Evolutionary conservation across 2,329 filamentous ascomycete species (phyloP), one percentile per base, ranked within the genome.

Genomic region (Fusarium nodosum): DNA sequence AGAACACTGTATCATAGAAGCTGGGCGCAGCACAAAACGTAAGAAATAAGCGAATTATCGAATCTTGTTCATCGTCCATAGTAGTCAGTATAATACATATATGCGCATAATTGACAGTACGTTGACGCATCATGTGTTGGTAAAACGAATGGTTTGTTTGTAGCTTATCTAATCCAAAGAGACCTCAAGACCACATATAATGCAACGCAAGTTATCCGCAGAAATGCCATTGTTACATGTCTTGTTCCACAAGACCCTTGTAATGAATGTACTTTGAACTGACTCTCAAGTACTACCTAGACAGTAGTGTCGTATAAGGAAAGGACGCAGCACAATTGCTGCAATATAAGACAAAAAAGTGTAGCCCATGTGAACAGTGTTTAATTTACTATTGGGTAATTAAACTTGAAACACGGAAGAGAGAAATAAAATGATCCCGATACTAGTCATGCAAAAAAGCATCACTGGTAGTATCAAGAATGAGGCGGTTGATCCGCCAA

Each of bases 1-100:
- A 86, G 76, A 89, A 89, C 63, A 89, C 87, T 1, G 85, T 89
- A 22, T 81, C 76, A 44, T 79, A 66, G 54, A 30, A 38, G 3
- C 4, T n/a, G 15, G 3, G 13, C 4, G 26, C 6, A 33, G 15
- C 7, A 5, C 12, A 54, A 48, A 18, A 44, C 22, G 13, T 42
- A 12, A 8, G 18, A 3, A 51, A 8, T 8, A 7, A 30, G 26
- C 3, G 6, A n/a, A 26, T 28, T 22, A 26, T 5, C 10, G 10
- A 30, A 30, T 15, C 11, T 20, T 20, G 15, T 12, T 7, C 7
- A 36, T 36, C 22, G 8, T 26, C 16, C 11, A 15, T 24, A 12
- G 11, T 13, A 26, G 15, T 22, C 5, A 24, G 22, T 18, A 11
- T 7, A 5, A 20, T 9, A n/a, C 7, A 12, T 11, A 12, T 11